phyloP scores from a whole-genome alignment of 352 stramenopile species.

The Phytophthora ramorum region DNA sequence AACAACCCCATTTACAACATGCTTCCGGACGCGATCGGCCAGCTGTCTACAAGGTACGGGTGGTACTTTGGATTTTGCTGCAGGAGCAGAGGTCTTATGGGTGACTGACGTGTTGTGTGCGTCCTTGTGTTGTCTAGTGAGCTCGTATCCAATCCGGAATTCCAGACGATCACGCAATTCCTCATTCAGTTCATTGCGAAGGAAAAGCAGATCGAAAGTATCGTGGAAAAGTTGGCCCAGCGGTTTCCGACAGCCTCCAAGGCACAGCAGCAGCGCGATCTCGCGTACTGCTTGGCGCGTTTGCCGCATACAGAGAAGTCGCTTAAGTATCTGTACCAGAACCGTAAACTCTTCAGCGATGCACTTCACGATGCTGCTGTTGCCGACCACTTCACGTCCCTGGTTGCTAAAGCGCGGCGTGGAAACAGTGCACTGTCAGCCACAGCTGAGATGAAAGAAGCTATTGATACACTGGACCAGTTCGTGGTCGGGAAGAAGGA shows the following conservation, averaged over 20 bases:
- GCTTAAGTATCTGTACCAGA: slow-evolving; percentile 93
- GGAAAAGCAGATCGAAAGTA: slow-evolving; percentile 91
- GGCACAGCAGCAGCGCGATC: slow-evolving; percentile 76
- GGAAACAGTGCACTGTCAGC: slow-evolving; percentile 43
- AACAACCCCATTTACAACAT: slow-evolving; percentile 99
- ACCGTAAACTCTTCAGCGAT: slow-evolving; percentile 89
- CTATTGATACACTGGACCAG: slow-evolving; percentile 74
- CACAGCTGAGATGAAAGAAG: slow-evolving; percentile 77
- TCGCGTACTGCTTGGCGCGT: slow-evolving; percentile 96
- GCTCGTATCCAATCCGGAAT: slow-evolving; percentile 88
- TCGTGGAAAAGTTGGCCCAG: slow-evolving; percentile 94
- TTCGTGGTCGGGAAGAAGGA: slow-evolving; percentile 60
- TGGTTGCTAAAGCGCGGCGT: slow-evolving; percentile 74
- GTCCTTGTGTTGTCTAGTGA: slow-evolving; percentile 47
- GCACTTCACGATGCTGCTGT: slow-evolving; percentile 93
- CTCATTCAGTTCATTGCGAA: slow-evolving; percentile 98
- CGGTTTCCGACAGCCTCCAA: slow-evolving; percentile 90
- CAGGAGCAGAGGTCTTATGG: background rate
- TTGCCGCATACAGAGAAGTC: slow-evolving; percentile 95
- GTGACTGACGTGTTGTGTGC: slow-evolving; percentile 2
- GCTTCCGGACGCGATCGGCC: slow-evolving; percentile 96
- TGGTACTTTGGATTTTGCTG: background rate
- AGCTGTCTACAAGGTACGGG: slow-evolving; percentile 82
- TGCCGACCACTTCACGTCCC: slow-evolving; percentile 89
- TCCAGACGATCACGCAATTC: slow-evolving; percentile 95